Evolutionary conservation across 2,329 filamentous ascomycete genomes (phyloP), one percentile per base, ranked within the genome.

Genomic region (Epichloe sylvatica): DNA sequence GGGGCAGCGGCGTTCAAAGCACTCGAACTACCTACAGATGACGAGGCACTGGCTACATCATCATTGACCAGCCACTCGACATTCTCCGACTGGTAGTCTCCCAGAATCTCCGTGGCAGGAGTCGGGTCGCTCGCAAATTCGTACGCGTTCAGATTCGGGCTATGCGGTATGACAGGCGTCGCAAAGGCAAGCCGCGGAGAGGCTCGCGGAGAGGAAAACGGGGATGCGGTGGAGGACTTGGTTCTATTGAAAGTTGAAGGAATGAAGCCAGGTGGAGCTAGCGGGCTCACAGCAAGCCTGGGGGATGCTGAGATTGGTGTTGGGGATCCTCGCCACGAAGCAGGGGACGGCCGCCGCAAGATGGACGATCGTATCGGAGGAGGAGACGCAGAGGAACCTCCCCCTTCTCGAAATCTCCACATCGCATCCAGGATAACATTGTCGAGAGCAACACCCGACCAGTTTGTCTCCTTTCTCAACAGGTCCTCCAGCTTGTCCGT

Each of bases 31-130:
- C 80, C 76, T 39, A 78, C 67, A 7, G 83, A 86, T 23, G 89
- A 95, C 23, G 87, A 83, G 51, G 89, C 78, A 57, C 84, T 90
- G 59, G 83, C 85, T 49, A 79, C 81, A 59, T 87, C 84, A 64
- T 95, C 90, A 63, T 92, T 92, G 57, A 96, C 87, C 43, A 97
- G 76, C 92, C 91, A 97, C 67, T 97, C 91, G 47, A 98, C 89
- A 59, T 92, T 95, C 64, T 97, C 91, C 54, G 84, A 86, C 57
- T 91, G 90, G 61, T 89, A 84, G 59, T 97, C 89, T 50, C 89
- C 89, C 62, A 94, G 91, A 52, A 86, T 86, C 61, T 97, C 90
- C 42, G 83, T 82, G 17, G 85, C 81, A 6, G 87, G 84, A 45
- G 81, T 86, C 19, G 82, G 77, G 60, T 95, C 89, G 61, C 81